phyloP scores from a whole-genome alignment of 129 eudicot genomes.

The Solidago caesia region DNA sequence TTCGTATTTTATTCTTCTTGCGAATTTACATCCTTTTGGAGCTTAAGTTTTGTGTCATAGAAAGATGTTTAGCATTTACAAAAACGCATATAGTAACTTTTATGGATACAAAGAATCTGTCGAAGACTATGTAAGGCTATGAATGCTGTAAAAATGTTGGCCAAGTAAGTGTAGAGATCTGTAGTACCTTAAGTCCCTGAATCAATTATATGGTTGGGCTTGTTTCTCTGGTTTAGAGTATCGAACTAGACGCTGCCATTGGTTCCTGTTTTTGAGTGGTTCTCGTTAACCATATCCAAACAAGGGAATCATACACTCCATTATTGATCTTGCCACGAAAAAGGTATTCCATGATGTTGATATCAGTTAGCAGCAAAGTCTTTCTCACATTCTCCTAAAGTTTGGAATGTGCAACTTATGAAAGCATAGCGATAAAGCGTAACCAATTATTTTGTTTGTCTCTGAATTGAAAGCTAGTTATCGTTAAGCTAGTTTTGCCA shows the following conservation, averaged over 20 bases:
- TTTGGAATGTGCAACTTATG: constrained; percentile 30
- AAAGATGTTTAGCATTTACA: background rate
- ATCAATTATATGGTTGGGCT: constrained; percentile 21
- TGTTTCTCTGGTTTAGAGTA: constrained; percentile 17
- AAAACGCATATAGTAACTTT: background rate
- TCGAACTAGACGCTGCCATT: constrained; percentile 5
- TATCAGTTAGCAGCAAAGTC: constrained; percentile 5
- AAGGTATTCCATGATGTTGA: constrained; percentile 27
- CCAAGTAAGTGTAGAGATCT: constrained; percentile 18
- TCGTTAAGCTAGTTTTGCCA: too few species aligned
- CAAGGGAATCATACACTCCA: constrained; percentile 26
- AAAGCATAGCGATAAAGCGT: constrained; percentile 18
- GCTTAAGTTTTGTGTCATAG: background rate
- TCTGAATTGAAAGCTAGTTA: background rate
- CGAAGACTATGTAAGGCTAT: constrained; percentile 3
- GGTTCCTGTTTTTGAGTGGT: constrained; percentile 27
- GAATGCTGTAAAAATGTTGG: background rate
- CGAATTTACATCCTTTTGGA: background rate
- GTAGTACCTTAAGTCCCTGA: constrained; percentile 17
- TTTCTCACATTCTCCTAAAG: constrained; percentile 20
- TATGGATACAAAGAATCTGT: constrained; percentile 1
- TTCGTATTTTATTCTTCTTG: background rate
- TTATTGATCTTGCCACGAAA: constrained; percentile 15
- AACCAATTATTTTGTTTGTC: constrained; percentile 3
- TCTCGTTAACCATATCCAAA: constrained; percentile 32